Percentiles rank a stretch among this genome's conserved stretches.
phyloP scores from a whole-genome alignment of 148 eudicot species.

The Euryodendron excelsum region DNA sequence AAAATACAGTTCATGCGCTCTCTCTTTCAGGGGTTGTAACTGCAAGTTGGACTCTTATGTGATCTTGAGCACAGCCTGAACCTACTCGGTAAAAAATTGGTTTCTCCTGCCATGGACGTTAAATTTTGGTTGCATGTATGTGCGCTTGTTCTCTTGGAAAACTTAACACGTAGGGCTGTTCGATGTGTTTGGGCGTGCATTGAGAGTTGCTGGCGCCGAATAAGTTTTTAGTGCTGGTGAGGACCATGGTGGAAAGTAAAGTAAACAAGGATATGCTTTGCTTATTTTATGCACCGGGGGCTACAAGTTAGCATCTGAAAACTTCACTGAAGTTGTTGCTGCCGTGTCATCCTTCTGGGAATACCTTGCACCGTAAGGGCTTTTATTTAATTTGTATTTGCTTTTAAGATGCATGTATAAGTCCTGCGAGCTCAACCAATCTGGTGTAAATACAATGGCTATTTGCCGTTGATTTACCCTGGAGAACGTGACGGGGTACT shows the following conservation, averaged over 20 bases:
- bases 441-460: neutral
- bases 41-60: conserved; percentile 81
- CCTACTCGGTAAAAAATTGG: conserved; percentile 65
- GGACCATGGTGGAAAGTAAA: conserved; percentile 82
- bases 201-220: conserved; percentile 95
- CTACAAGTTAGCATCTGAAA: conserved; percentile 81
- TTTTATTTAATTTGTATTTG: neutral
- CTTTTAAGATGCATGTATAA: neutral
- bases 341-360: conserved; percentile 90
- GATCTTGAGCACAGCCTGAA: conserved; percentile 89
- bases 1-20: neutral
- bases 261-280: conserved; percentile 80
- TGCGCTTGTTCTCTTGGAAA: neutral
- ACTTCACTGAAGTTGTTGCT: conserved; percentile 71
- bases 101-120: neutral
- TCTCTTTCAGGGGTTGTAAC: conserved; percentile 54
- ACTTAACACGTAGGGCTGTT: conserved; percentile 51
- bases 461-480: neutral
- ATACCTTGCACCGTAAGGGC: conserved; percentile 90
- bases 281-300: conserved; percentile 75
- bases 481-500: neutral
- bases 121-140: neutral
- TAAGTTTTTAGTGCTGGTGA: conserved; percentile 79
- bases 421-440: neutral
- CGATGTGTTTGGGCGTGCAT: conserved; percentile 84